These are phyloP conservation scores for Prinsepia uniflora DNA, from an alignment of 306 rosid genomes.

Conservation along the genomic window DNA sequence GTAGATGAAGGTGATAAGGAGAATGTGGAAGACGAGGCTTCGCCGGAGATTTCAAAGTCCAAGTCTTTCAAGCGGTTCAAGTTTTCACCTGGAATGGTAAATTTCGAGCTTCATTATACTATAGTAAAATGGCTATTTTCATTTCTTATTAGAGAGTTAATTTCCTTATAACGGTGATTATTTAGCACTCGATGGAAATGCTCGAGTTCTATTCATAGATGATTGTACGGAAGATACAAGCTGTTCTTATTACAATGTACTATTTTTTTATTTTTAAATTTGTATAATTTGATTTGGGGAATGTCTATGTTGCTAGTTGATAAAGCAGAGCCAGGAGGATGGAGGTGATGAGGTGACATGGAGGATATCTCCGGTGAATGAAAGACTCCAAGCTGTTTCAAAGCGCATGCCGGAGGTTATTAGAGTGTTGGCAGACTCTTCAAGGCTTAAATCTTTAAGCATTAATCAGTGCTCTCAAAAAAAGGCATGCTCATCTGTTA, in stretches of 20 bases:
- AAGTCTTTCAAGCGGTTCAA: constrained; percentile 59
- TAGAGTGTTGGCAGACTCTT: constrained; percentile 71
- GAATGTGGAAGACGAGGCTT: constrained; percentile 31
- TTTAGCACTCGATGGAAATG: background rate
- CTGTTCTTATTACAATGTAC: background rate
- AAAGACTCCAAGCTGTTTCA: constrained; percentile 78
- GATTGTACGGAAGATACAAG: background rate
- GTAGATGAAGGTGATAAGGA: constrained; percentile 17
- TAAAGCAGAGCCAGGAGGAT: constrained; percentile 93
- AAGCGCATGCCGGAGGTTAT: constrained; percentile 60
- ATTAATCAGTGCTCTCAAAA: constrained; percentile 45
- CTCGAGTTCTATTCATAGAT: background rate
- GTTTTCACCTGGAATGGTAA: constrained; percentile 97
- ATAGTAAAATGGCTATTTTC: background rate
- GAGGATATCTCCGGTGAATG: constrained; percentile 91
- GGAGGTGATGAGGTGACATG: constrained; percentile 75
- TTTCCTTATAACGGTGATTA: background rate
- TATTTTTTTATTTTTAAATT: background rate
- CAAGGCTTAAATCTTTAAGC: constrained; percentile 51
- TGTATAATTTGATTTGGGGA: constrained; percentile 12
- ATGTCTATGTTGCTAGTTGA: constrained; percentile 46
- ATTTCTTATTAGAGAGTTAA: background rate
- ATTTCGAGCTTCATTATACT: background rate
- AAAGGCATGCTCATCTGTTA: constrained; percentile 42
- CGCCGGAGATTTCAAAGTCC: constrained; percentile 63